Base-by-base conservation (phyloP, 2,329 filamentous ascomycete genomes). In the Penicillium sp. region DNA sequence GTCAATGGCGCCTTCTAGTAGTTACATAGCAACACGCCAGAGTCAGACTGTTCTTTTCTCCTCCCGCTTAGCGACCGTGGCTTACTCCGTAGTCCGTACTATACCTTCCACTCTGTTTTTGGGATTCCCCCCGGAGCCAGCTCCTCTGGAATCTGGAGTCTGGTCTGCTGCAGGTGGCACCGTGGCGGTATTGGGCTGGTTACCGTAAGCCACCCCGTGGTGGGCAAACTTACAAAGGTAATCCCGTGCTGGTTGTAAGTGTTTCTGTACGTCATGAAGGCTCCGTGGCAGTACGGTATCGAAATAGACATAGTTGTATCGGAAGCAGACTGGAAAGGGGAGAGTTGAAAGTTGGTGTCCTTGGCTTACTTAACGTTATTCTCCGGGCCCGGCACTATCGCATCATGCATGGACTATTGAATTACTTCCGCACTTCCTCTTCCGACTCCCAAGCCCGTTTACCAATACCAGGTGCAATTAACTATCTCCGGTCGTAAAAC, bases 341-440 rank as follows among this genome's bases (percentile, higher is more conserved):
- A 19, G 24, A 27, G 44, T 31, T 31, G 27, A 9, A 31, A 7
- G 6, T 31, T 31, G 27, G 22, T 22, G 22, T 4, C 22, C 22
- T 22, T 22, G 22, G 22, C 22, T 22, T 22, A 22, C 22, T 22
- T 3, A 22, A 22, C 19, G 19, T 22, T 22, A 22, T 22, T 9
- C 22, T 31, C 43, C 14, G 43, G 14, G 13, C 9, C 43, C 4
- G 39, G 18, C 18, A 13, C n/a, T 40, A 40, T 55, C 18, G 18
- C 41, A n/a, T n/a, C n/a, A n/a, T n/a, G n/a, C n/a, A 24, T 37
- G 18, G 14, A 33, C 53, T 49, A 55, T 55, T 35, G 53, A 47
- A 31, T 31, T 9, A 31, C 27, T 31, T 31, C 27, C 27, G 27
- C 27, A 31, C 27, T 31, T 6, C 7, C 7, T 31, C 27, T 31